These are phyloP conservation scores for Pseudozyma hubeiensis DNA, from an alignment of 1,284 basidiomycete genomes.

Conservation along the genomic window DNA sequence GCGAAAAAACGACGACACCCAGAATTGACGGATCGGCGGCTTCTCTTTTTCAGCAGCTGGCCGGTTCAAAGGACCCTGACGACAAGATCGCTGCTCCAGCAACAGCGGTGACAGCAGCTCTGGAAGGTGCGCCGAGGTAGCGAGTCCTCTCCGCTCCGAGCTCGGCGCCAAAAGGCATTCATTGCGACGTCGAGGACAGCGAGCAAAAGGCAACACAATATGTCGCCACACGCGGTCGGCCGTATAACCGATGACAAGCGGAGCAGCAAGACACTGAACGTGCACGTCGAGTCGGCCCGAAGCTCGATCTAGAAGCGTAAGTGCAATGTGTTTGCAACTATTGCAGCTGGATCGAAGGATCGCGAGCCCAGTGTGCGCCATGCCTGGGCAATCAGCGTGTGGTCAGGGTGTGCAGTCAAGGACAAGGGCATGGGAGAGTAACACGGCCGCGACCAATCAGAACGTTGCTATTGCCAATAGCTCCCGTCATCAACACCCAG, in stretches of 20 bases:
- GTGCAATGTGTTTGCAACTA: too few species aligned
- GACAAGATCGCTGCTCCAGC: neutral
- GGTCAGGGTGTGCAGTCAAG: neutral
- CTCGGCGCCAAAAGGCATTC: too few species aligned
- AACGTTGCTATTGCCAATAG: constrained; percentile 29
- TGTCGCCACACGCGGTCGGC: too few species aligned
- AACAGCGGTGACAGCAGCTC: too few species aligned
- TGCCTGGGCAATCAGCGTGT: neutral
- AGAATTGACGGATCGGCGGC: constrained; percentile 34
- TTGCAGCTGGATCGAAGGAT: too few species aligned
- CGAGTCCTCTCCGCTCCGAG: too few species aligned
- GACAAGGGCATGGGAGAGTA: too few species aligned
- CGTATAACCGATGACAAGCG: too few species aligned
- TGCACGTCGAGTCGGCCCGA: constrained; percentile 13
- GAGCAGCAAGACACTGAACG: neutral
- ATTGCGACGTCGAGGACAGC: too few species aligned
- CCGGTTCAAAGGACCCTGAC: constrained; percentile 12
- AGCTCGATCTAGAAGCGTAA: neutral
- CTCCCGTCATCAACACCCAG: constrained; percentile 1
- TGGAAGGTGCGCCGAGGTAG: too few species aligned
- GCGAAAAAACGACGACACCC: constrained; percentile 7
- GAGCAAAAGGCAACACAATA: too few species aligned
- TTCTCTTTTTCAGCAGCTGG: neutral
- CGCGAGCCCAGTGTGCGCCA: too few species aligned
- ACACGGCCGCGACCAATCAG: constrained; percentile 24